These are phyloP conservation scores for Lentinula edodes DNA, from an alignment of 768 basidiomycete species.

Conservation along the genomic window DNA sequence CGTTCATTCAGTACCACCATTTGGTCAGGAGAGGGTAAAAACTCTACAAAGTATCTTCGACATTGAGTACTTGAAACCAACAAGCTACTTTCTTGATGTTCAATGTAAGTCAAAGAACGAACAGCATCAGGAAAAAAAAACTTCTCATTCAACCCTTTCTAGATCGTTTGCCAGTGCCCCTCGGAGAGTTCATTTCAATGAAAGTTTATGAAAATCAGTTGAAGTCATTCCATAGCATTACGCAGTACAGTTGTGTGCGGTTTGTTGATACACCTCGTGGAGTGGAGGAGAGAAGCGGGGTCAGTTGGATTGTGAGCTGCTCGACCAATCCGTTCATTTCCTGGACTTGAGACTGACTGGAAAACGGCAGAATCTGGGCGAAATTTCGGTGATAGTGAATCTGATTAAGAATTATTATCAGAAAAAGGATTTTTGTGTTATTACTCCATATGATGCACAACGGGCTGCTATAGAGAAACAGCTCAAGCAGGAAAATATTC, in stretches of 20 bases:
- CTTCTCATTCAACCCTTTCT: too few species aligned
- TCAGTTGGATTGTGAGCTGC: constrained; percentile 38
- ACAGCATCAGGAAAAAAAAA: too few species aligned
- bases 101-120: constrained; percentile 31
- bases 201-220: constrained; percentile 36
- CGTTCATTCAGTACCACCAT: constrained; percentile 40
- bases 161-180: constrained; percentile 48
- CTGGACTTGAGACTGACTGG: background rate
- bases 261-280: constrained; percentile 40
- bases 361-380: constrained; percentile 32
- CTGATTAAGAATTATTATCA: constrained; percentile 37
- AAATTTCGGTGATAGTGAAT: constrained; percentile 33
- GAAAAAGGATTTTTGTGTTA: constrained; percentile 33
- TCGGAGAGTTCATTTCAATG: constrained; percentile 46
- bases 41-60: constrained; percentile 29
- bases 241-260: constrained; percentile 26
- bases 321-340: background rate
- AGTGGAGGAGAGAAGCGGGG: constrained; percentile 28
- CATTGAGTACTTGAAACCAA: constrained; percentile 21
- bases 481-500: constrained; percentile 27
- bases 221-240: constrained; percentile 29
- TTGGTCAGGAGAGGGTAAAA: constrained; percentile 33
- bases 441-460: constrained; percentile 54
- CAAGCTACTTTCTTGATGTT: constrained; percentile 37
- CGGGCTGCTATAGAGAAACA: constrained; percentile 32